Percentiles rank a stretch among this genome's conserved stretches.
phyloP scores from a whole-genome alignment of 2,329 filamentous ascomycete genomes.

The Diaporthe eres region DNA sequence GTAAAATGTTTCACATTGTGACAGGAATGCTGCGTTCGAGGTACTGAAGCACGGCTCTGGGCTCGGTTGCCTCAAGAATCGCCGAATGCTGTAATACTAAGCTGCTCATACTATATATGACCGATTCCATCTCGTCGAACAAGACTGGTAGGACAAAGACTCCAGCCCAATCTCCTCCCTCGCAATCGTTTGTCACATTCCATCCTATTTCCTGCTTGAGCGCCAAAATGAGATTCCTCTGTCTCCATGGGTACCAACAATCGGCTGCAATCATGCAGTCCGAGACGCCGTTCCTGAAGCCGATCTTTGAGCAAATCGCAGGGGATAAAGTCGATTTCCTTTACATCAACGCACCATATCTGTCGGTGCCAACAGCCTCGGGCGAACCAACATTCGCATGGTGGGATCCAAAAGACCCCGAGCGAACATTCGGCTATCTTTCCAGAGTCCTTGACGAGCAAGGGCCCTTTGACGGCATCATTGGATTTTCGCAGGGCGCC shows the following conservation, averaged over 20 bases:
- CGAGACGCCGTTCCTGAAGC: not conserved
- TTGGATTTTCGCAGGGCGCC: conserved; percentile 74
- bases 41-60: not conserved
- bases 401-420: conserved; percentile 15
- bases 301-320: not conserved
- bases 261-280: conserved; percentile 16
- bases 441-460: not conserved
- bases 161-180: not conserved
- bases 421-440: not conserved
- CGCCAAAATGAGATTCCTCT: not conserved
- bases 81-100: not conserved
- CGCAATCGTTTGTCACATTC: not conserved
- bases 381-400: conserved; percentile 1
- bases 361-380: not conserved
- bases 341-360: not conserved
- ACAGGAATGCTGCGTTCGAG: not conserved
- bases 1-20: not conserved
- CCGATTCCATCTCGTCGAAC: not conserved
- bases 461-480: conserved; percentile 63
- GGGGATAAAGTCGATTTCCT: not conserved
- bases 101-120: not conserved
- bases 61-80: not conserved
- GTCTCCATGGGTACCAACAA: conserved; percentile 13
- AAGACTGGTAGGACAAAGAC: not conserved
- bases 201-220: not conserved